Conservation (phyloP, 78 protist species). For the Dictyostelium capitatum region DNA sequence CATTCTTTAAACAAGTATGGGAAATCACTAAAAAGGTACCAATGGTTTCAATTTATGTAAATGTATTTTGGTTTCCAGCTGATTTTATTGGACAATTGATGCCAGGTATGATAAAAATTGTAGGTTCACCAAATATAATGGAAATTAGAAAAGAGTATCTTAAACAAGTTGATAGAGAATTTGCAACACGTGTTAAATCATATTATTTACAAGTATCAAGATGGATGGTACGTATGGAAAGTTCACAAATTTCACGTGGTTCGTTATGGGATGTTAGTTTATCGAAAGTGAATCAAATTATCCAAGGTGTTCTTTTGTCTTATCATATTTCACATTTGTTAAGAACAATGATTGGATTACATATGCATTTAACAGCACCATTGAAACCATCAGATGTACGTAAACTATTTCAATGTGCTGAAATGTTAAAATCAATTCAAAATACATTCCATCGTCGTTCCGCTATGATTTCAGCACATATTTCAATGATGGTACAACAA, state of each 20-base stretch:
- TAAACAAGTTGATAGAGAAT: constrained; percentile 42
- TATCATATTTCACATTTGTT: constrained; percentile 63
- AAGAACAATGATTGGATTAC: constrained; percentile 78
- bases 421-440: constrained; percentile 79
- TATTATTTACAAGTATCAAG: constrained; percentile 61
- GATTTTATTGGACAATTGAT: constrained; percentile 49
- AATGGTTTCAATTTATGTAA: constrained; percentile 66
- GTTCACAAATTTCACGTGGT: background rate
- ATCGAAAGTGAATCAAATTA: constrained; percentile 37
- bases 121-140: constrained; percentile 18
- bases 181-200: constrained; percentile 52
- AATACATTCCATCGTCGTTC: constrained; percentile 75
- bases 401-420: constrained; percentile 79
- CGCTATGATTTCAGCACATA: constrained; percentile 73
- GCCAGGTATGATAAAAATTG: constrained; percentile 57
- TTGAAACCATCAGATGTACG: constrained; percentile 60
- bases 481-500: constrained; percentile 49
- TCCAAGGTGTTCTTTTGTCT: constrained; percentile 77
- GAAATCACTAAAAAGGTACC: constrained; percentile 73
- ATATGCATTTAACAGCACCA: constrained; percentile 52
- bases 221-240: constrained; percentile 88
- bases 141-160: constrained; percentile 43
- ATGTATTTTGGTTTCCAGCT: constrained; percentile 78
- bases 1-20: constrained; percentile 69
- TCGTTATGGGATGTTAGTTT: constrained; percentile 20